Conservation (phyloP, 2,329 filamentous ascomycete genomes). For the Exophiala spinifera region DNA sequence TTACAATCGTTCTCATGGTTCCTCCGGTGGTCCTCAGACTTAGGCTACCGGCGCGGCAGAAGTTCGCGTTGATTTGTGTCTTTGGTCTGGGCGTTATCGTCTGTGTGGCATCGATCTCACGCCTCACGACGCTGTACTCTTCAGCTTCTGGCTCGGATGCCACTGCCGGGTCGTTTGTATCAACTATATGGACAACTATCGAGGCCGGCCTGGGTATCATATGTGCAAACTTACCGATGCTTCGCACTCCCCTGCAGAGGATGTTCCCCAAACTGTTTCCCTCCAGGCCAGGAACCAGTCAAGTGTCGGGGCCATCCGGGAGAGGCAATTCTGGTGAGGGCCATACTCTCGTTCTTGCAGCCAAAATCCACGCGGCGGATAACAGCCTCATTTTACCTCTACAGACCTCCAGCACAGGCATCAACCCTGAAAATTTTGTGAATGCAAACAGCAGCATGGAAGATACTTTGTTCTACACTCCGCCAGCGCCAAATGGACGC, state of each 20-base stretch:
- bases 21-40: conserved; percentile 35
- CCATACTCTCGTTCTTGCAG: conserved; percentile 3
- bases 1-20: conserved; percentile 36
- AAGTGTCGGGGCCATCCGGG: conserved; percentile 8
- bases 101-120: conserved; percentile 30
- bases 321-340: conserved; percentile 2
- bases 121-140: conserved; percentile 35
- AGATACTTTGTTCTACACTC: too few species aligned
- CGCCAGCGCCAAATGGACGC: too few species aligned
- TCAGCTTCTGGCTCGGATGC: conserved; percentile 28
- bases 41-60: conserved; percentile 40
- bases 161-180: conserved; percentile 31
- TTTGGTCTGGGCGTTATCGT: conserved; percentile 37
- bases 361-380: not conserved
- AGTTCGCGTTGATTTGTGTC: conserved; percentile 47
- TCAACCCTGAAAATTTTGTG: too few species aligned
- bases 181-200: conserved; percentile 39
- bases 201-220: conserved; percentile 39
- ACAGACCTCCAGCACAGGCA: too few species aligned
- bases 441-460: too few species aligned
- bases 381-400: not conserved
- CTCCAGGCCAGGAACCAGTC: conserved; percentile 10
- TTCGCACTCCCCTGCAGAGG: conserved; percentile 33
- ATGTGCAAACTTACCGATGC: conserved; percentile 41
- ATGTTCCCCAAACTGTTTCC: conserved; percentile 21